A percentile compares a stretch with the other conserved stretches of the same genome.
Conservation (phyloP, 768 basidiomycete genomes). For the Rhodotorula babjevae region DNA sequence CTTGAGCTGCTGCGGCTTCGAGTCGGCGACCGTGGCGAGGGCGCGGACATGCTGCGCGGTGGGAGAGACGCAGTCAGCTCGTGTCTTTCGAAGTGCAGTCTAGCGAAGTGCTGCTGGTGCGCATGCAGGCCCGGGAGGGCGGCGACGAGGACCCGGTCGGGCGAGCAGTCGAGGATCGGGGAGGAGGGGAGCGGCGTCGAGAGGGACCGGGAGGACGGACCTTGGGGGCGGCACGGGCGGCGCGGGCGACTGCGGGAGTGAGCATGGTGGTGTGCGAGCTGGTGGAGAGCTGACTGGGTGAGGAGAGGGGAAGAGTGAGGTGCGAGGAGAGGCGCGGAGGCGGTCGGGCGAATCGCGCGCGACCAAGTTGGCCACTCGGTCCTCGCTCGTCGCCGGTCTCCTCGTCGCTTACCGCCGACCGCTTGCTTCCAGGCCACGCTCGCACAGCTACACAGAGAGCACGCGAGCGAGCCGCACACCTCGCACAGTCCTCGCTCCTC, state of each 20-base stretch:
- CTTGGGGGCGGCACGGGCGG: conserved; percentile 18
- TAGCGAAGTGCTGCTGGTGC: too few relatives aligned
- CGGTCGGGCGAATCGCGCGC: too few relatives aligned
- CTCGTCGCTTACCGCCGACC: too few relatives aligned
- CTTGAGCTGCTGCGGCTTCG: conserved; percentile 63
- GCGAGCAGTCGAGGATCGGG: neutral
- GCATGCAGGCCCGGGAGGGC: too few relatives aligned
- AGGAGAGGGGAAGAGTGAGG: neutral
- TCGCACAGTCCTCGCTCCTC: too few relatives aligned
- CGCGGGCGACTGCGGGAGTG: conserved; percentile 9
- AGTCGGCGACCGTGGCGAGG: conserved; percentile 35
- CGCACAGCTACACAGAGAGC: too few relatives aligned
- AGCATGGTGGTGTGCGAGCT: neutral
- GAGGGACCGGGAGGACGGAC: neutral
- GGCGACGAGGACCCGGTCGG: neutral
- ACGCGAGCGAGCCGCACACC: too few relatives aligned
- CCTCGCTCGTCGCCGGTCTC: too few relatives aligned
- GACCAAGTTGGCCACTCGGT: too few relatives aligned
- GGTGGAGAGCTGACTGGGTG: neutral
- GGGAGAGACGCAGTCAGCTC: neutral
- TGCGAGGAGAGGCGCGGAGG: too few relatives aligned
- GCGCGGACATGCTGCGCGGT: conserved; percentile 13
- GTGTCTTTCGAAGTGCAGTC: too few relatives aligned
- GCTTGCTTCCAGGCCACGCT: too few relatives aligned
- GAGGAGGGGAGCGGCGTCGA: neutral